Base-by-base conservation (phyloP, 2,329 filamentous ascomycete genomes). In the Anthostomella pinea region DNA sequence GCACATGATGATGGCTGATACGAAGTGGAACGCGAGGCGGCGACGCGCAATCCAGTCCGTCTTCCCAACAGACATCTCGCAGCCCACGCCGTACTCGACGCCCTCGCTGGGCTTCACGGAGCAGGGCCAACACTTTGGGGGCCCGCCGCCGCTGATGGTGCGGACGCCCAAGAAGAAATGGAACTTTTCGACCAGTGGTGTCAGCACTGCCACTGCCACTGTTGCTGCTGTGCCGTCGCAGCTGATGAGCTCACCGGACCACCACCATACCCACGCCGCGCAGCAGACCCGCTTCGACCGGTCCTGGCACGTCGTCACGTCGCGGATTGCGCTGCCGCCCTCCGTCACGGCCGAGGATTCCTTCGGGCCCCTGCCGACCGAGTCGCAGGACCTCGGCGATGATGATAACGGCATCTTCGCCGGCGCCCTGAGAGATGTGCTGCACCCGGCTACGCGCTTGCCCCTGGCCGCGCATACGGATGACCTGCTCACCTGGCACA, bases 301-400 rank as follows among this genome's bases (percentile, higher is more conserved):
- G 43, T 76, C 79, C 39, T 83, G 80, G 80, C 74, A 79, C 53
- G 62, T 67, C 18, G 77, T 82, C 42, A 82, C 78, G 11, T 68
- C 73, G 19, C 66, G 66, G 21, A 73, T 83, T 29, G 68, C 70
- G 30, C 65, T 83, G 15, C 75, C 77, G 7, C 58, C 68, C n/a
- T 75, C 73, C 8, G 72, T 75, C 27, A 64, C 75, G 2, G 67
- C 64, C 6, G 72, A 77, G 51, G 73, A 77, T 51, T 73, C 71
- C 16, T 76, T 76, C 51, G 74, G 73, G 19, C 59, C 67, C 15
- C 54, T 73, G 30, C 60, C 70, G 11, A 66, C 66, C 47, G n/a
- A n/a, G n/a, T 61, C 60, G 6, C 60, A 66, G 31, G 57, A 60
- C 16, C 43, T 42, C 29, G 64, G 66, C 10, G 68, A 66, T 50